A percentile compares a stretch with the other conserved stretches of the same genome.
Evolutionary conservation across 495 filamentous ascomycete species (phyloP).

Genomic region (Darksidea phi): DNA sequence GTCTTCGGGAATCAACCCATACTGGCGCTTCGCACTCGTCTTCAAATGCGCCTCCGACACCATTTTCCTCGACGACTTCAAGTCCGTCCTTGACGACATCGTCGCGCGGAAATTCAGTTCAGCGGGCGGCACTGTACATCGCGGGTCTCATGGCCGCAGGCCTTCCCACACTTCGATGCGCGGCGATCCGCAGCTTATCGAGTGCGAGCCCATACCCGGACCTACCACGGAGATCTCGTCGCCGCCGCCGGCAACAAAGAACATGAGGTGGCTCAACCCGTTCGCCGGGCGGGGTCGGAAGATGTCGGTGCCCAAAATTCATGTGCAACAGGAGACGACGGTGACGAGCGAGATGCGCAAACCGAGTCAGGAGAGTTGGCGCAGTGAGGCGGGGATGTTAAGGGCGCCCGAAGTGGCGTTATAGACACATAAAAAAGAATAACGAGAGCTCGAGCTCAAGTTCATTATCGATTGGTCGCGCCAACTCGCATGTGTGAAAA

Average conservation of each 20-base stretch:
- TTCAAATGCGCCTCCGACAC: constrained; percentile 37
- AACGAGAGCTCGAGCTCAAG: background rate
- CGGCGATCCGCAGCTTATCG: constrained; percentile 8
- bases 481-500: too few species aligned
- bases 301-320: constrained; percentile 10
- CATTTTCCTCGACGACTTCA: constrained; percentile 38
- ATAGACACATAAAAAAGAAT: background rate
- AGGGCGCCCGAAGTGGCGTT: background rate
- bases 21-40: constrained; percentile 32
- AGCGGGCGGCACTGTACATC: constrained; percentile 12
- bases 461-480: too few species aligned
- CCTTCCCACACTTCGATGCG: background rate
- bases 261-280: background rate
- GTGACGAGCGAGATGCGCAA: constrained; percentile 18
- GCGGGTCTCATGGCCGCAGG: background rate
- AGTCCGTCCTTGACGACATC: constrained; percentile 33
- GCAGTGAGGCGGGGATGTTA: constrained; percentile 13
- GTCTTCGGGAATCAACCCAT: constrained; percentile 30
- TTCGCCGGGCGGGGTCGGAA: background rate
- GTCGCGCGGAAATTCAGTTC: constrained; percentile 9
- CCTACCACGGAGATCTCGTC: constrained; percentile 17
- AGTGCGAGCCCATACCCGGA: constrained; percentile 1
- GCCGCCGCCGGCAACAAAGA: background rate
- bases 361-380: constrained; percentile 12
- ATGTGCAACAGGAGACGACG: constrained; percentile 25